Evolutionary conservation across 805 yeast genomes (phyloP).

Genomic region (Isabelozyma heimii): DNA sequence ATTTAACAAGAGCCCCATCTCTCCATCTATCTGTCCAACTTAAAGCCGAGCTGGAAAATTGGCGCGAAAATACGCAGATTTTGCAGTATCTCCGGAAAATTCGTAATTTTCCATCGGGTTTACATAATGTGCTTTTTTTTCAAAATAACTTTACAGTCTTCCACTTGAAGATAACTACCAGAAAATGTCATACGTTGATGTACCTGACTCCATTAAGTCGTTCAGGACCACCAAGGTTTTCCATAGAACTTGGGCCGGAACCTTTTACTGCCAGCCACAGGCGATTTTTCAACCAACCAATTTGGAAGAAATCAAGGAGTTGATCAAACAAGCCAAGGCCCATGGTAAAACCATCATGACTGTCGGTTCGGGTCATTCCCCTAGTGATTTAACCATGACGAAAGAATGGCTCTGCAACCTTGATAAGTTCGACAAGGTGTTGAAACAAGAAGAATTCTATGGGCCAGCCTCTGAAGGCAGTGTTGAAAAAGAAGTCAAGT

Average conservation of each 20-base stretch:
- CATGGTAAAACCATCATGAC: slow-evolving; percentile 67
- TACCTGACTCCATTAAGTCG: slow-evolving; percentile 30
- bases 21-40: no score
- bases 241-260: slow-evolving; percentile 88
- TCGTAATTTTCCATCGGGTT: no score
- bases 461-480: slow-evolving; percentile 30
- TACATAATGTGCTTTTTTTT: no score
- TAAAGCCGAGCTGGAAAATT: no score
- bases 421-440: slow-evolving; percentile 66
- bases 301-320: slow-evolving; percentile 62
- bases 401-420: slow-evolving; percentile 83
- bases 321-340: slow-evolving; percentile 65
- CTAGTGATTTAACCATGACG: slow-evolving; percentile 87
- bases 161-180: no score
- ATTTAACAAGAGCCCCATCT: no score
- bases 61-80: no score
- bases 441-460: slow-evolving; percentile 43
- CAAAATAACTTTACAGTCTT: no score
- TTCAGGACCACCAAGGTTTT: slow-evolving; percentile 39
- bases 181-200: slow-evolving; percentile 15
- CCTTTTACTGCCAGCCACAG: slow-evolving; percentile 74
- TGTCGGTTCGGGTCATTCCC: slow-evolving; percentile 95
- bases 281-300: slow-evolving; percentile 74
- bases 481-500: slow-evolving; percentile 46
- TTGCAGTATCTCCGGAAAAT: no score